These are phyloP conservation scores for Erythrobasidium hasegawianum DNA, from an alignment of 1,284 basidiomycete species.

Conservation along the genomic window DNA sequence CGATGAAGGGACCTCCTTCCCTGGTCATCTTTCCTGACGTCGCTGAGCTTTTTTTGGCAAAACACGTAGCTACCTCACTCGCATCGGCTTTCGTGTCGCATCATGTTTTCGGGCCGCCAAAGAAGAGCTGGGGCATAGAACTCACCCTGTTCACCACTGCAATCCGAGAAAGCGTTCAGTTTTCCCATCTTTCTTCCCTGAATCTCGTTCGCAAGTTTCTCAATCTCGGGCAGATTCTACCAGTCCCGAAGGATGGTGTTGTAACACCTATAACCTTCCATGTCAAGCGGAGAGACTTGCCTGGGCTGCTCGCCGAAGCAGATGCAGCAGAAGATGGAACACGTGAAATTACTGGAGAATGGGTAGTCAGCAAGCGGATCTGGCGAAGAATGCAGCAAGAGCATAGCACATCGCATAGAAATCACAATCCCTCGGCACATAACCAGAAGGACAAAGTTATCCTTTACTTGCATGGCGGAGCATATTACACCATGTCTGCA, in stretches of 20 bases:
- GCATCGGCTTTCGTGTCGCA: slow-evolving; percentile 62
- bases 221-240: slow-evolving; percentile 53
- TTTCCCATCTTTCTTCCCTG: slow-evolving; percentile 81
- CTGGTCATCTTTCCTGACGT: not conserved
- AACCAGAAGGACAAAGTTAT: slow-evolving; percentile 57
- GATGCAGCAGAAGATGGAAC: slow-evolving; percentile 69
- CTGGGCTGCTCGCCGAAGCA: slow-evolving; percentile 70
- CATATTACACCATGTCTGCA: slow-evolving; percentile 89
- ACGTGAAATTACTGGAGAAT: slow-evolving; percentile 86
- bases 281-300: slow-evolving; percentile 67
- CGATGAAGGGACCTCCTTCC: not conserved
- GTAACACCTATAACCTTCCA: slow-evolving; percentile 92
- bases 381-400: slow-evolving; percentile 85
- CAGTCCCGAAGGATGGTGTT: slow-evolving; percentile 86
- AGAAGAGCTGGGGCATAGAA: slow-evolving; percentile 52
- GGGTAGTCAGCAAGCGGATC: slow-evolving; percentile 87
- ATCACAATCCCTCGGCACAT: not conserved
- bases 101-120: slow-evolving; percentile 56
- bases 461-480: slow-evolving; percentile 90
- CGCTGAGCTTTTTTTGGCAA: not conserved
- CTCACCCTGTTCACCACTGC: slow-evolving; percentile 58
- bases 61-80: slow-evolving; percentile 32
- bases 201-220: slow-evolving; percentile 46
- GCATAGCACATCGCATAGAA: slow-evolving; percentile 51
- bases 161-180: slow-evolving; percentile 77